Base-by-base conservation (phyloP, 2,329 filamentous ascomycete species). In the Fusarium citri region DNA sequence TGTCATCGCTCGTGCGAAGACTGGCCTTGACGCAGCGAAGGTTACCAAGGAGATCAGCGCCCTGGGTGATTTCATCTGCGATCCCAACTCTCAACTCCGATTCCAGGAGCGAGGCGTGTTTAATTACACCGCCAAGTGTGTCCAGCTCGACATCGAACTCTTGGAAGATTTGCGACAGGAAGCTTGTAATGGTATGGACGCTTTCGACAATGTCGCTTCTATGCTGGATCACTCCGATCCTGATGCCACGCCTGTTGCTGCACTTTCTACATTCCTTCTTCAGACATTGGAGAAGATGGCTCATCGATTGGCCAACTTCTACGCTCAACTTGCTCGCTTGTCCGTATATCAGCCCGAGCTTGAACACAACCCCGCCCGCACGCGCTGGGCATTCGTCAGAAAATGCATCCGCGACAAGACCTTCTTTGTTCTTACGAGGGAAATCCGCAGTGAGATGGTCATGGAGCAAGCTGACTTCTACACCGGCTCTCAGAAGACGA, bases 131-230 rank as follows among this genome's bases (percentile, higher is more conserved):
- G 78, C 80, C 18, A 81, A 79, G 57, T 84, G 82, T 4, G 83
- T 87, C 0, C 78, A 84, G 64, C 79, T 86, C 5, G 85, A 88
- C 47, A 85, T 87, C 54, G 82, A 83, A 55, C 81, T 88, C 3
- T 80, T 88, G 5, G 85, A 88, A 64, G 83, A 85, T 56, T 82
- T 87, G 3, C 81, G 86, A 9, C 82, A 84, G 49, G 85, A 87
- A 66, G 84, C 83, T 0, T 86, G 85, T 54, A 78, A 79, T 23
- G 86, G 86, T 11, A 88, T 88, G 84, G 85, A 88, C 63, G 85
- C 85, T 1, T 86, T 86, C 26, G 84, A 83, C 46, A 80, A 78
- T 23, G 78, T 87, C 28, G 81, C 82, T 68, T 55, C 66, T 0
- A 60, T 62, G 1, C 26, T 72, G 1, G 62, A 57, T 10, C 68